A percentile compares a stretch with the other conserved stretches of the same genome.
phyloP scores from a whole-genome alignment of 345 rosid species.

The Hevea brasiliensis region DNA sequence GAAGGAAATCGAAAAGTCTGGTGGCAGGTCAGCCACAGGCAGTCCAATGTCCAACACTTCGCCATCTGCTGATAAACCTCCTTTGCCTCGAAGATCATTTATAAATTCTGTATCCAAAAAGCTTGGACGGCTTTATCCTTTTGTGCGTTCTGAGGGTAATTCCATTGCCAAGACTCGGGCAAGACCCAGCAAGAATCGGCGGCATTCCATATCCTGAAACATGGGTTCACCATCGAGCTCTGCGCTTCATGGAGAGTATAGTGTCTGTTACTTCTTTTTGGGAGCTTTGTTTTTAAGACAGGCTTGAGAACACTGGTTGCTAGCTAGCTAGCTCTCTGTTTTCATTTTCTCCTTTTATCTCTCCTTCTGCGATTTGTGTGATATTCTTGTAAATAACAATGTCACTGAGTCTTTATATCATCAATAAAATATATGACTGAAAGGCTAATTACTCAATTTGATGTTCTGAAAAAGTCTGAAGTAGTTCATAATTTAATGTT shows the following conservation, averaged over 20 bases:
- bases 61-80: slow-evolving; percentile 67
- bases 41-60: slow-evolving; percentile 30
- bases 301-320: slow-evolving; percentile 14
- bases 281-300: slow-evolving; percentile 16
- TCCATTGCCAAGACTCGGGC: slow-evolving; percentile 17
- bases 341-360: neutral
- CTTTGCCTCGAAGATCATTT: slow-evolving; percentile 50
- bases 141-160: too few relatives aligned
- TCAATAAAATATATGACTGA: slow-evolving; percentile 5
- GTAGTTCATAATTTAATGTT: neutral
- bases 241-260: slow-evolving; percentile 5
- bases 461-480: too few relatives aligned
- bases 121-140: slow-evolving; percentile 46
- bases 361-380: slow-evolving; percentile 29
- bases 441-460: neutral
- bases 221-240: slow-evolving; percentile 1
- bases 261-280: neutral
- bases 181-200: slow-evolving; percentile 67
- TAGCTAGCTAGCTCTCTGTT: slow-evolving; percentile 6
- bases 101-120: slow-evolving; percentile 66
- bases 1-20: slow-evolving; percentile 60
- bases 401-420: neutral
- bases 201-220: slow-evolving; percentile 87
- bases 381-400: slow-evolving; percentile 34
- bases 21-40: slow-evolving; percentile 23